Evolutionary conservation across 208 protist genomes (phyloP).

Genomic region (Trypanosomatidae sp.): DNA sequence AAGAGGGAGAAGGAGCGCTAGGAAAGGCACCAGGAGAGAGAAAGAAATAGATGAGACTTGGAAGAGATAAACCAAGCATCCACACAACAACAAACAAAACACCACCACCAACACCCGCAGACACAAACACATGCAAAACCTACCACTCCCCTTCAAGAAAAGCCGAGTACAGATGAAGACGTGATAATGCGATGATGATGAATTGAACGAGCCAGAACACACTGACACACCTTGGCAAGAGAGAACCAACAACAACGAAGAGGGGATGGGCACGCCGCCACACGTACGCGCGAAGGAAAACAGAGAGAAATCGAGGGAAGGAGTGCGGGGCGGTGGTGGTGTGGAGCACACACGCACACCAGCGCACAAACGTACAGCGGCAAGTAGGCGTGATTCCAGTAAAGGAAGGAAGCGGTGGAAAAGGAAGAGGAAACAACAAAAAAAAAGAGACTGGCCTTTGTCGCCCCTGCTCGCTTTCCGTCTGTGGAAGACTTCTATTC

Average conservation of each 20-base stretch:
- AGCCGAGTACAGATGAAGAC: constrained; percentile 22
- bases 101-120: neutral
- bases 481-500: too few species aligned
- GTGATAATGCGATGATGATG: constrained; percentile 14
- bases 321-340: too few species aligned
- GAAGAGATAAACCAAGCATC: constrained; percentile 12
- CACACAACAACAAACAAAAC: constrained; percentile 4
- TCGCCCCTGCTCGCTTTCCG: neutral
- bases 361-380: too few species aligned
- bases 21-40: constrained; percentile 1
- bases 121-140: neutral
- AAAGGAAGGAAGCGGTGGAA: neutral
- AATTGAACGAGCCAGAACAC: neutral
- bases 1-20: neutral
- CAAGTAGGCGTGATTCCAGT: neutral
- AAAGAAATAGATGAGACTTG: neutral
- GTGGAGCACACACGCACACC: too few species aligned
- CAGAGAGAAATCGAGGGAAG: too few species aligned
- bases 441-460: neutral
- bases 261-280: too few species aligned
- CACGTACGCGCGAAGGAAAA: too few species aligned
- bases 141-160: neutral
- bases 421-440: neutral
- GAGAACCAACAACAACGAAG: too few species aligned
- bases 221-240: neutral